Conservation (phyloP, 306 rosid genomes). For the Quercus engelmannii region DNA sequence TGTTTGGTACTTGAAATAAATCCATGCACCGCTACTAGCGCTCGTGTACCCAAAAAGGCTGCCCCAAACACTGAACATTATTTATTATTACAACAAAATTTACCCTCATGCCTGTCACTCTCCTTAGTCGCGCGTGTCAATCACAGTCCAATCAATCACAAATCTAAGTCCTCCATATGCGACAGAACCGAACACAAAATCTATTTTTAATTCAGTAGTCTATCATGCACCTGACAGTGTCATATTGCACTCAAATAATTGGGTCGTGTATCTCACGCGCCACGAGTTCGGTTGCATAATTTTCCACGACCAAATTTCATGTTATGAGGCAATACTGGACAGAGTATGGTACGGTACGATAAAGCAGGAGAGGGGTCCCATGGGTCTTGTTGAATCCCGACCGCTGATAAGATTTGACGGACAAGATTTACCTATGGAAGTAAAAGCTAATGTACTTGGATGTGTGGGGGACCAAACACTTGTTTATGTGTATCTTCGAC, state of each 20-base stretch:
- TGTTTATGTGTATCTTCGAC: background rate
- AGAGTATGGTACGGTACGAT: background rate
- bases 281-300: background rate
- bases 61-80: background rate
- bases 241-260: too few species aligned
- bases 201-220: too few species aligned
- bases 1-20: background rate
- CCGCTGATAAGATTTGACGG: background rate
- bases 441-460: background rate
- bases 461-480: background rate
- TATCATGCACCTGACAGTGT: background rate
- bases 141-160: background rate
- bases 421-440: background rate
- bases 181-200: background rate
- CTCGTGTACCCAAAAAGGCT: slow-evolving; percentile 11
- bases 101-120: background rate
- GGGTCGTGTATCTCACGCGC: background rate
- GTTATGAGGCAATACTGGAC: background rate
- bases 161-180: background rate
- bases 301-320: background rate
- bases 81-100: background rate
- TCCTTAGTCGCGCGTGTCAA: background rate
- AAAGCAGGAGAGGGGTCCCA: background rate
- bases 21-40: background rate
- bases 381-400: background rate